phyloP scores from a whole-genome alignment of 2,329 filamentous ascomycete genomes.

The Monascus ruber region DNA sequence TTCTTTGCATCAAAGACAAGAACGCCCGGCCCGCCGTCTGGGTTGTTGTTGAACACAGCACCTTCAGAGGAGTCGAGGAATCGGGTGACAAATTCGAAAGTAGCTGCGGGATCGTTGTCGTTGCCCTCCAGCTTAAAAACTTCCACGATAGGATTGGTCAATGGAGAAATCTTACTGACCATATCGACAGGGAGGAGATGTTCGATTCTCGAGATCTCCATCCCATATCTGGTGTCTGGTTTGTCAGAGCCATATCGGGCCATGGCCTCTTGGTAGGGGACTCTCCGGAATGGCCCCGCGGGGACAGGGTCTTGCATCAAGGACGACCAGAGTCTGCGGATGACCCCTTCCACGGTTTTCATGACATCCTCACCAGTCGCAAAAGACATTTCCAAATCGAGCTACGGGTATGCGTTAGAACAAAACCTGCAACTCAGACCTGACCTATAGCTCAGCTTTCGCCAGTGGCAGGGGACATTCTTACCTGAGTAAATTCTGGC shows the following conservation, averaged over 20 bases:
- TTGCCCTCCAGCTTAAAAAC: slow-evolving; percentile 51
- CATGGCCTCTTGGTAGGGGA: slow-evolving; percentile 72
- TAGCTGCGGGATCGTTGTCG: slow-evolving; percentile 40
- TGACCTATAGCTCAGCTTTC: too few relatives aligned
- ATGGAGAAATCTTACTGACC: slow-evolving; percentile 59
- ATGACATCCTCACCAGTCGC: slow-evolving; percentile 61
- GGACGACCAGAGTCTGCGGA: slow-evolving; percentile 44
- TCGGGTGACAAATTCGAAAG: slow-evolving; percentile 49
- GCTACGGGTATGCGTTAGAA: slow-evolving; percentile 32
- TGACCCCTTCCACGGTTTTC: slow-evolving; percentile 39
- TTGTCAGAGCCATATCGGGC: slow-evolving; percentile 76
- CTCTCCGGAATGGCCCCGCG: slow-evolving; percentile 41
- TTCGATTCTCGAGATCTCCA: slow-evolving; percentile 55
- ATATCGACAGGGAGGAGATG: slow-evolving; percentile 53
- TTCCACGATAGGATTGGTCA: slow-evolving; percentile 61
- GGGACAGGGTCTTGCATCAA: slow-evolving; percentile 36
- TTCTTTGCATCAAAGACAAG: slow-evolving; percentile 63
- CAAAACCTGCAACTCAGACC: neutral
- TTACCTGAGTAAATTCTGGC: slow-evolving; percentile 87
- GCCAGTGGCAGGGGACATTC: slow-evolving; percentile 1
- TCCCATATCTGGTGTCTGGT: slow-evolving; percentile 70
- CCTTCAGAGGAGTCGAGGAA: slow-evolving; percentile 60
- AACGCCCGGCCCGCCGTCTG: slow-evolving; percentile 67
- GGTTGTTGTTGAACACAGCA: slow-evolving; percentile 52
- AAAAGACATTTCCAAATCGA: slow-evolving; percentile 92